phyloP scores from a whole-genome alignment of 257 asterid species.

The Solanum peruvianum region DNA sequence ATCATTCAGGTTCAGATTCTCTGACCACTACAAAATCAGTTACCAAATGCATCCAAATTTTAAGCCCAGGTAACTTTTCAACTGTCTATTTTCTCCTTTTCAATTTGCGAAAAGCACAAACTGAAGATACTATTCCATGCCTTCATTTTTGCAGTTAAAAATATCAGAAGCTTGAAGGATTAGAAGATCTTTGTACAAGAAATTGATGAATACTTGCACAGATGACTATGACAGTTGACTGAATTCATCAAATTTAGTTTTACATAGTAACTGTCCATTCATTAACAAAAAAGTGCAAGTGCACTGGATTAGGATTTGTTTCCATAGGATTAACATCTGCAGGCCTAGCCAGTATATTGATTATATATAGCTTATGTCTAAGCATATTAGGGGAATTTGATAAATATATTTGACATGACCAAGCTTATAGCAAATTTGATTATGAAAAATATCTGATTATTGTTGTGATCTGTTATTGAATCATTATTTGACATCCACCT shows the following conservation, averaged over 20 bases:
- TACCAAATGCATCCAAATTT: constrained; percentile 52
- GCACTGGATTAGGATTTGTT: neutral
- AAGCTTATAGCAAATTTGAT: neutral
- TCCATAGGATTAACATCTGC: neutral
- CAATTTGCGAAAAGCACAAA: neutral
- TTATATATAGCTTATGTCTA: neutral
- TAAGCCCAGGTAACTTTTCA: constrained; percentile 69
- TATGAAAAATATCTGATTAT: constrained; percentile 3
- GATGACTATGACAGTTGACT: neutral
- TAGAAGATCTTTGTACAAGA: neutral
- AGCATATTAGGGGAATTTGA: neutral
- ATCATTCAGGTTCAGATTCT: constrained; percentile 47
- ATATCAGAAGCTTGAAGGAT: neutral
- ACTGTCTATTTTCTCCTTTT: neutral
- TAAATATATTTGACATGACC: neutral
- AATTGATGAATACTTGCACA: neutral
- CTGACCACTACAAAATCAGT: constrained; percentile 51
- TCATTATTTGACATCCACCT: neutral
- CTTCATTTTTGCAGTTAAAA: neutral
- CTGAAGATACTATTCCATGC: neutral
- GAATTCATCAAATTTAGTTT: neutral
- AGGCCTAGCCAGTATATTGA: neutral
- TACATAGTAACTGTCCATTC: neutral
- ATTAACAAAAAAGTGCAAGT: neutral
- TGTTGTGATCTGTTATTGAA: constrained; percentile 59